phyloP scores from a whole-genome alignment of 768 basidiomycete species.

The Mycena metata region DNA sequence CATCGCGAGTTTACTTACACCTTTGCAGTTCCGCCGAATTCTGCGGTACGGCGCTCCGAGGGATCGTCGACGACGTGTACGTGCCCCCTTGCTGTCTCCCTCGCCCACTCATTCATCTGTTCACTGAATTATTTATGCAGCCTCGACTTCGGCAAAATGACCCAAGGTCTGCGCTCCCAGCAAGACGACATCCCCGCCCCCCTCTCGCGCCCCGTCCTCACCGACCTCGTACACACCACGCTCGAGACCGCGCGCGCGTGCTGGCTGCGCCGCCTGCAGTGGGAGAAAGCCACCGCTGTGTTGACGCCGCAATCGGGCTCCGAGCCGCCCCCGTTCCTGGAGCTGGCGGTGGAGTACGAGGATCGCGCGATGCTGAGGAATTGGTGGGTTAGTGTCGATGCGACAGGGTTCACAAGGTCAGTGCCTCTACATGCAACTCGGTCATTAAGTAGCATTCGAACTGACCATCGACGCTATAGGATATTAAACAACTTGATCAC shows the following conservation, averaged over 20 bases:
- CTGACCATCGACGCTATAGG: not conserved
- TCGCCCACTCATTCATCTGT: not conserved
- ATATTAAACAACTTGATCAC: constrained; percentile 29
- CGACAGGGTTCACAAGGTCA: constrained; percentile 18
- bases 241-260: not conserved
- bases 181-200: not conserved
- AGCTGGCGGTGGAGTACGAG: constrained; percentile 26
- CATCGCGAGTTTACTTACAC: not conserved
- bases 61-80: constrained; percentile 31
- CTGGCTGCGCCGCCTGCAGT: constrained; percentile 18
- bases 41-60: constrained; percentile 28
- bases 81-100: not conserved
- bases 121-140: too few relatives aligned
- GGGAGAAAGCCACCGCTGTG: constrained; percentile 2
- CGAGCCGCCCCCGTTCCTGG: not conserved
- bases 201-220: not conserved
- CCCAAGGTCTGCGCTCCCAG: not conserved
- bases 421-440: not conserved
- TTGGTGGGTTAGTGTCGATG: constrained; percentile 29
- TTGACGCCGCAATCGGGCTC: not conserved
- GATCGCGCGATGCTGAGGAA: constrained; percentile 17
- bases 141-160: constrained; percentile 32
- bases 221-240: constrained; percentile 17
- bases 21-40: constrained; percentile 28
- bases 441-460: too few relatives aligned